Base-by-base conservation (phyloP, 768 basidiomycete genomes). In the Boletellus emodensis region DNA sequence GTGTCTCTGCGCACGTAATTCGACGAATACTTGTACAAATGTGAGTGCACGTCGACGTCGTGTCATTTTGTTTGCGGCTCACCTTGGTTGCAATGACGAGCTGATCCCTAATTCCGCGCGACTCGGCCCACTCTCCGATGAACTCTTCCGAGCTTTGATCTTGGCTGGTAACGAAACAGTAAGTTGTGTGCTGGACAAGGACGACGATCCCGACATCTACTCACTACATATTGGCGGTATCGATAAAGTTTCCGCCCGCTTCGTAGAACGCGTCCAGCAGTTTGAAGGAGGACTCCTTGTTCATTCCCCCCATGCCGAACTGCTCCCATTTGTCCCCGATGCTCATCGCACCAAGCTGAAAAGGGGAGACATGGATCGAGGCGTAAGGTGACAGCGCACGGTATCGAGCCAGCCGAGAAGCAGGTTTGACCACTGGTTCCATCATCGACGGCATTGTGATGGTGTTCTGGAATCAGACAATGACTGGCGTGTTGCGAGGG, bases 111-210 rank as follows among this genome's bases (percentile, higher is more conserved):
- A 70, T 73, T 0, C 63, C 65, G 17, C 72, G 58, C 45, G 57
- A 51, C 46, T 71, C 65, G 52, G 72, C 67, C 76, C 75, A 78
- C 52, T 77, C 72, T 2, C 75, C 76, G 40, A 78, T 68, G 51
- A 74, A 72, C 48, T 59, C 56, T 54, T 77, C 75, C 7, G 65
- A 67, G 33, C 69, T 62, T 41, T 68, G 72, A 48, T 71, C 63
- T 57, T 73, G 69, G 33, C 67, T 69, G 32, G 30, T 43, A 33
- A 24, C 18, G 3, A 20, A 20, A 38, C 8, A 17, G 37, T 38
- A 38, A 38, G 37, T 17, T 28, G 9, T 20, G 18, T 18, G 38
- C 13, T 13, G 4, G 30, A 30, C 30, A 11, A 4, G 12, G 11
- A 39, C 9, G 38, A 39, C 6, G 18, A 30, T 24, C 24, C 24